Evolutionary conservation across 177 flowering plant genomes (phyloP).

Genomic region (Vitis hybrid): DNA sequence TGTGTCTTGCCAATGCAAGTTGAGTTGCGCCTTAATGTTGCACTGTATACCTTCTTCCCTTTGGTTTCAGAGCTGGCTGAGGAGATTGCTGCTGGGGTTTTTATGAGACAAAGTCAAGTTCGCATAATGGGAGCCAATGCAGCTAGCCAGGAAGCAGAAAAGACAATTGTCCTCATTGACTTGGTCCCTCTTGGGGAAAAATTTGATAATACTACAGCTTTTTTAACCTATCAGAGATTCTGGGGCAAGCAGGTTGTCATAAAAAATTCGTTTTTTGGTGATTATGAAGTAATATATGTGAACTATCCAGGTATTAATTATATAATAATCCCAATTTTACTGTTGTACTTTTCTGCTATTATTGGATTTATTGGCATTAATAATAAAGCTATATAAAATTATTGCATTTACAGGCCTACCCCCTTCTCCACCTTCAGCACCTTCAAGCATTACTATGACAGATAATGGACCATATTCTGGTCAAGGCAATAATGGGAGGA

Average conservation of each 20-base stretch:
- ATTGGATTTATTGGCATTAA: background rate
- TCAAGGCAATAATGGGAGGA: slow-evolving; percentile 39
- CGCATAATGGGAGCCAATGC: slow-evolving; percentile 90
- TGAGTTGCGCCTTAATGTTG: slow-evolving; percentile 68
- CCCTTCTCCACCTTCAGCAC: slow-evolving; percentile 62
- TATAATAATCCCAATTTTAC: slow-evolving; percentile 1
- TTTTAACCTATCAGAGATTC: slow-evolving; percentile 60
- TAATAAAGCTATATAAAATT: background rate
- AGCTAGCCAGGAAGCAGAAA: slow-evolving; percentile 68
- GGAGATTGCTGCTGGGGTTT: slow-evolving; percentile 77
- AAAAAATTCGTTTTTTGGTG: slow-evolving; percentile 60
- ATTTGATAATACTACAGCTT: slow-evolving; percentile 74
- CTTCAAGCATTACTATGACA: slow-evolving; percentile 31
- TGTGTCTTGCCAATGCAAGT: slow-evolving; percentile 85
- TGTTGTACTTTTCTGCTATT: background rate
- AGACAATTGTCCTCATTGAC: slow-evolving; percentile 70
- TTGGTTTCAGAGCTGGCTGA: slow-evolving; percentile 72
- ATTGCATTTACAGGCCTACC: slow-evolving; percentile 63
- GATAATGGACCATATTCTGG: slow-evolving; percentile 55
- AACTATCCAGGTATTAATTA: slow-evolving; percentile 67
- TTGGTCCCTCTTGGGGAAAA: slow-evolving; percentile 74
- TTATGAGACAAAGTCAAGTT: slow-evolving; percentile 86
- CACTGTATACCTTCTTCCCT: slow-evolving; percentile 87
- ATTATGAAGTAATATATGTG: slow-evolving; percentile 81
- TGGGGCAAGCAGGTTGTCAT: slow-evolving; percentile 74